Conservation (phyloP, 2,329 filamentous ascomycete species). For the Microthyrium microscopicum region DNA sequence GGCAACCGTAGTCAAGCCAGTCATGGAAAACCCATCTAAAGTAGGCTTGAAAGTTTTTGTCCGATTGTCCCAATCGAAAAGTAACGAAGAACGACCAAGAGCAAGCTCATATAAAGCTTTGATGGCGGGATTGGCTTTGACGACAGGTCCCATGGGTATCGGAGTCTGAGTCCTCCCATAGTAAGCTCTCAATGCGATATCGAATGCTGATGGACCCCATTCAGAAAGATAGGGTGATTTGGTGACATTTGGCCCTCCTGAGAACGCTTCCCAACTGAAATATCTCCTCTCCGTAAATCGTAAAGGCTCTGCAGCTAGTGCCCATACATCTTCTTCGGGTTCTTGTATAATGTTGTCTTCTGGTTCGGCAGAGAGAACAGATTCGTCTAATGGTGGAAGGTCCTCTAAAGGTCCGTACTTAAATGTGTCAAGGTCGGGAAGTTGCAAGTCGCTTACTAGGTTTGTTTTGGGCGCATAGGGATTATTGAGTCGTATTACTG, state of each 20-base stretch:
- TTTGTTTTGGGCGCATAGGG: slow-evolving; percentile 22
- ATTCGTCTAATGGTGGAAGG: slow-evolving; percentile 18
- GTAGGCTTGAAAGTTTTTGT: slow-evolving; percentile 34
- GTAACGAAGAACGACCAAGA: slow-evolving; percentile 53
- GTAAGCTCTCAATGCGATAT: slow-evolving; percentile 34
- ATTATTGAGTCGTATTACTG: slow-evolving; percentile 20
- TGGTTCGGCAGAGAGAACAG: slow-evolving; percentile 14
- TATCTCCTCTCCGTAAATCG: slow-evolving; percentile 23
- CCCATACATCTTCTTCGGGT: slow-evolving; percentile 23
- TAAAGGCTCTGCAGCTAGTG: slow-evolving; percentile 18
- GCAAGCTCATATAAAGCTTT: slow-evolving; percentile 47
- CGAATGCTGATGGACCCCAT: slow-evolving; percentile 47
- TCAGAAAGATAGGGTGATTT: slow-evolving; percentile 50
- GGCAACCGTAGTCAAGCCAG: slow-evolving; percentile 31
- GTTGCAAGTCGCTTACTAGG: slow-evolving; percentile 18
- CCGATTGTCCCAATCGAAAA: slow-evolving; percentile 46
- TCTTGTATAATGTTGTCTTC: slow-evolving; percentile 12
- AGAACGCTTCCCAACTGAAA: slow-evolving; percentile 55
- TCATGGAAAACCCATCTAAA: slow-evolving; percentile 28
- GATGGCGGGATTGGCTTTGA: slow-evolving; percentile 22
- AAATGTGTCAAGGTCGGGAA: slow-evolving; percentile 23
- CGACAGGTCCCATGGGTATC: slow-evolving; percentile 17
- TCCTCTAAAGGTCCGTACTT: slow-evolving; percentile 22
- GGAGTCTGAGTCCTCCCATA: not conserved
- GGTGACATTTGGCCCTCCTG: slow-evolving; percentile 21